Evolutionary conservation across 2,329 filamentous ascomycete species (phyloP), one percentile per base, ranked within the genome.

Genomic region (Verticillium zaregamsianum): DNA sequence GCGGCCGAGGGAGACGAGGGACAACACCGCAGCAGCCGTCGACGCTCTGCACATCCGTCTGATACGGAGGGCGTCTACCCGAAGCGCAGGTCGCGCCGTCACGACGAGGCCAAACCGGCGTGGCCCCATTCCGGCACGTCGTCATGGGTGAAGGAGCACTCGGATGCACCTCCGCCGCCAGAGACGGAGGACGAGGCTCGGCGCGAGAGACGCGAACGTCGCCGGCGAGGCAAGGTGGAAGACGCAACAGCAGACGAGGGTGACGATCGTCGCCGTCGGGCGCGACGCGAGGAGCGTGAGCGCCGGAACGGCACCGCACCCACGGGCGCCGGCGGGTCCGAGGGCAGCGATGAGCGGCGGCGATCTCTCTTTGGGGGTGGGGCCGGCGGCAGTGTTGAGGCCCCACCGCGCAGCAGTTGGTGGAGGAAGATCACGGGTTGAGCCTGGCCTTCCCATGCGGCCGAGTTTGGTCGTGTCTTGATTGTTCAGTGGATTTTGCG

Each of bases 81-180:
- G 5, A 74, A 75, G 69, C 69, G 74, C 57, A 73, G 75, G 70
- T 67, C 65, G 5, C 61, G 64, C 15, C 65, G 64, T 39, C 61
- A 71, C 28, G 70, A 73, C 49, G 67, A 75, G 37, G 56, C 63
- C 28, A 74, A 68, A 58, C 65, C 79, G 9, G 77, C 76, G 11
- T 88, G 86, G 86, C 86, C 86, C 20, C 83, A 87, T 69, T 87
- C 83, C 7, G 86, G 86, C 31, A 88, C 86, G 0, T 85, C 83
- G 9, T 88, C 85, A 0, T 89, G 86, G 86, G 86, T 88, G 5
- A 87, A 87, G 71, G 85, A 88, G 14, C 82, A 87, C 66, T 84
- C 82, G 2, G 86, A 87, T 66, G 85, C 85, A 3, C 84, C 84
- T 2, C 84, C 85, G 3, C 85, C 86, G 2, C 84, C 83, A 1